A percentile compares a stretch with the other conserved stretches of the same genome.
Evolutionary conservation across 495 filamentous ascomycete species (phyloP).

Genomic region (Hypoxylon perforatum): DNA sequence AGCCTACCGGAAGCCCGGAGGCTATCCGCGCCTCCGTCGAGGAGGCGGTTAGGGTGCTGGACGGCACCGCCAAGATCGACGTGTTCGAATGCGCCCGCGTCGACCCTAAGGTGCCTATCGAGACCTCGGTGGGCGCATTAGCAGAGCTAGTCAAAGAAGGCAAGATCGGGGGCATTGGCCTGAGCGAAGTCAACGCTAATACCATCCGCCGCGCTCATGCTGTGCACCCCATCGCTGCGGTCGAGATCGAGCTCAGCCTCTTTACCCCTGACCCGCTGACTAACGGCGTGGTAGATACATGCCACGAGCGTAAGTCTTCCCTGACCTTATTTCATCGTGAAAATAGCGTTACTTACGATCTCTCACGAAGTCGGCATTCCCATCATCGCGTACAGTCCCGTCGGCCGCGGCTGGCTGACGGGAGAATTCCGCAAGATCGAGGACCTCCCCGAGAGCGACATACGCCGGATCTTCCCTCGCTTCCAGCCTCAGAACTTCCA

Average conservation of each 20-base stretch:
- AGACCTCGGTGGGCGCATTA: conserved; percentile 37
- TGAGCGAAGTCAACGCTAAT: conserved; percentile 50
- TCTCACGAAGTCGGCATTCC: conserved; percentile 52
- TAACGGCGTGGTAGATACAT: conserved; percentile 48
- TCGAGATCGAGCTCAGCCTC: conserved; percentile 58
- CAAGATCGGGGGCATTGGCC: conserved; percentile 63
- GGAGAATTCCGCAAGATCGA: conserved; percentile 44
- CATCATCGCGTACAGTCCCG: conserved; percentile 56
- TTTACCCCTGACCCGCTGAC: conserved; percentile 48
- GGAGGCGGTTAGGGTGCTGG: conserved; percentile 66
- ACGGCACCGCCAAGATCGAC: conserved; percentile 76
- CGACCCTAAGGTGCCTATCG: conserved; percentile 63
- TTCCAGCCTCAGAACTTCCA: conserved; percentile 62
- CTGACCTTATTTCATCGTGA: background rate
- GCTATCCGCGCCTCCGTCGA: conserved; percentile 73
- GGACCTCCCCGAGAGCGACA: conserved; percentile 54
- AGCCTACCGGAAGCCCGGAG: conserved; percentile 61
- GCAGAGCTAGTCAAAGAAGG: conserved; percentile 65
- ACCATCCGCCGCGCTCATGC: conserved; percentile 50
- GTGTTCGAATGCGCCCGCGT: conserved; percentile 78
- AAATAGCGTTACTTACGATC: background rate
- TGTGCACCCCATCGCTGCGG: conserved; percentile 49
- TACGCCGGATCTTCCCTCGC: conserved; percentile 53
- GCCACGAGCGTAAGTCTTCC: conserved; percentile 50
- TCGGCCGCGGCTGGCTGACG: conserved; percentile 59